Evolutionary conservation across 495 filamentous ascomycete species (phyloP).

Genomic region (Annulohypoxylon bovei): DNA sequence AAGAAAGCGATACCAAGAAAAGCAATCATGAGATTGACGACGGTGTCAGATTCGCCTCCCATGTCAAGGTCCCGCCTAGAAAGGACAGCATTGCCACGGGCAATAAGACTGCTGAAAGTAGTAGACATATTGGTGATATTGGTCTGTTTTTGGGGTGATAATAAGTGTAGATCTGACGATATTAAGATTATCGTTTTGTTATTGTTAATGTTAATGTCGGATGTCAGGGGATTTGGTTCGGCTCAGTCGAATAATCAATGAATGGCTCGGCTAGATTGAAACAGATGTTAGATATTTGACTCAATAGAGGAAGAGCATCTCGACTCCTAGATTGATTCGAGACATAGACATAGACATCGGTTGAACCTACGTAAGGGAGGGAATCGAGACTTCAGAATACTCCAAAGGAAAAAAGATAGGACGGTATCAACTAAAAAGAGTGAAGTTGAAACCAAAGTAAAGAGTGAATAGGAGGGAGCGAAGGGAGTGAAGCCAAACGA

Average conservation of each 20-base stretch:
- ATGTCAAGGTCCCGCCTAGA: slow-evolving; percentile 50
- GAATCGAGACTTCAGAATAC: slow-evolving; percentile 43
- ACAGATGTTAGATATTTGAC: slow-evolving; percentile 40
- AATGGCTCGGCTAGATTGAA: slow-evolving; percentile 36
- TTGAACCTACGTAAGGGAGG: slow-evolving; percentile 49
- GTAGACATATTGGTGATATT: slow-evolving; percentile 56
- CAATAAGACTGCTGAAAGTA: slow-evolving; percentile 58
- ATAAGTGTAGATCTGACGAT: slow-evolving; percentile 21
- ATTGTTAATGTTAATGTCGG: slow-evolving; percentile 17
- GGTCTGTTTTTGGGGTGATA: slow-evolving; percentile 1
- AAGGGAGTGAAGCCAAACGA: slow-evolving; percentile 41
- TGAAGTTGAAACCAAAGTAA: slow-evolving; percentile 77
- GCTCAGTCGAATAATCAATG: slow-evolving; percentile 39
- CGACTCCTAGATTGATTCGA: slow-evolving; percentile 20
- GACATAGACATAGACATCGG: slow-evolving; percentile 23
- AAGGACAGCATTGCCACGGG: slow-evolving; percentile 57
- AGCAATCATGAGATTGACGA: slow-evolving; percentile 79
- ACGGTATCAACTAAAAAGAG: slow-evolving; percentile 73
- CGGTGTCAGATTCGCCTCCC: slow-evolving; percentile 55
- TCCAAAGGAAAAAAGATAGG: slow-evolving; percentile 56
- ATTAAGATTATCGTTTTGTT: slow-evolving; percentile 24
- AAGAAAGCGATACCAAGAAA: slow-evolving; percentile 80
- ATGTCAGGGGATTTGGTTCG: slow-evolving; percentile 31
- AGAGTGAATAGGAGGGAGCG: slow-evolving; percentile 47
- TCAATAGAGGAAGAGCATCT: slow-evolving; percentile 26